These are phyloP conservation scores for Penicillium oxalicum DNA, from an alignment of 2,329 filamentous ascomycete species.

Conservation along the genomic window DNA sequence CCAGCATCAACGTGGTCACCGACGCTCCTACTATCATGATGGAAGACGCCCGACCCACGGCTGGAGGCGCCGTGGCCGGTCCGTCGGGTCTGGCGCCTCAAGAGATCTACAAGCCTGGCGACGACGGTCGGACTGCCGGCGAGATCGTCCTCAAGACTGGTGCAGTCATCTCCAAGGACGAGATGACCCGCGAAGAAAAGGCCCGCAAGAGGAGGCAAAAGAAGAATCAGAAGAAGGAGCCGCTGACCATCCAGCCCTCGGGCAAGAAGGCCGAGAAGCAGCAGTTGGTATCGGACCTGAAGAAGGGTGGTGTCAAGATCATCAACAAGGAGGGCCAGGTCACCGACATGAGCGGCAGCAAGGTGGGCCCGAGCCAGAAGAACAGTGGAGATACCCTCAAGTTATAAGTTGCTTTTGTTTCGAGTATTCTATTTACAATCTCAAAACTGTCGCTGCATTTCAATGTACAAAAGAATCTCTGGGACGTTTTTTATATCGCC, in stretches of 20 bases:
- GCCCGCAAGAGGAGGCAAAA: conserved; percentile 67
- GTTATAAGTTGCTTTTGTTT: conserved; percentile 20
- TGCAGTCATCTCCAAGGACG: conserved; percentile 69
- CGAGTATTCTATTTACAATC: not conserved
- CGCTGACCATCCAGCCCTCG: conserved; percentile 44
- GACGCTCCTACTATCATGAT: conserved; percentile 89
- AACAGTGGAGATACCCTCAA: conserved; percentile 31
- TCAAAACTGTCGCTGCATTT: not conserved
- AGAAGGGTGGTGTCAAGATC: conserved; percentile 82
- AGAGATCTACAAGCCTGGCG: conserved; percentile 81
- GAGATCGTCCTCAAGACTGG: conserved; percentile 76
- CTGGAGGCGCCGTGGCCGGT: conserved; percentile 56
- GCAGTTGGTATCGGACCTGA: conserved; percentile 60
- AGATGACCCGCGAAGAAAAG: conserved; percentile 86
- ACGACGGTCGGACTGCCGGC: conserved; percentile 55
- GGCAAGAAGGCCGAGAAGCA: conserved; percentile 43
- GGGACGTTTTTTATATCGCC: not conserved
- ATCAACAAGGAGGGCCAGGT: conserved; percentile 87
- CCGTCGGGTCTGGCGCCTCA: conserved; percentile 80
- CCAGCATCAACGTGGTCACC: conserved; percentile 77
- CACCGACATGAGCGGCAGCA: conserved; percentile 75
- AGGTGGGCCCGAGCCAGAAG: conserved; percentile 44
- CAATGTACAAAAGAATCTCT: not conserved
- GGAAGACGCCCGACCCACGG: conserved; percentile 89
- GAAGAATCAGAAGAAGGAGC: conserved; percentile 67